A percentile compares a stretch with the other conserved stretches of the same genome.
phyloP scores from a whole-genome alignment of 192 early-diverging fungal genomes.

The Rhizophagus prolifer region DNA sequence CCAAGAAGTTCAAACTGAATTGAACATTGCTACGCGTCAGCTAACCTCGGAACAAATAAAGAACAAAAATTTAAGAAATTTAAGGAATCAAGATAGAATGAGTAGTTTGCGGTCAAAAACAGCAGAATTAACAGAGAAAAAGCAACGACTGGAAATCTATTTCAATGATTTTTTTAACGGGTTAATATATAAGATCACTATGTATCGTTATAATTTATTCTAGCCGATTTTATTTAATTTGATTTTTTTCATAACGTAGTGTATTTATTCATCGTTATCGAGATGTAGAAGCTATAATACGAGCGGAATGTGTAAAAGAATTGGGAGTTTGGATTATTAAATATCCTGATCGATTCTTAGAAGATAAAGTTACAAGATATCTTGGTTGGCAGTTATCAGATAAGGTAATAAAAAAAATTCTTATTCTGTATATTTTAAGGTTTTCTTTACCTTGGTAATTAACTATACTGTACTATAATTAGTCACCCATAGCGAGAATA shows the following conservation, averaged over 20 bases:
- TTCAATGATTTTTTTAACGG: slow-evolving; percentile 76
- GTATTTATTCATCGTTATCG: slow-evolving; percentile 90
- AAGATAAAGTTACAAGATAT: slow-evolving; percentile 75
- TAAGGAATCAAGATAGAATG: slow-evolving; percentile 30
- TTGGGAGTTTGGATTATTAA: slow-evolving; percentile 77
- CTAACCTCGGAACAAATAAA: slow-evolving; percentile 57
- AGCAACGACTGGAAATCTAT: slow-evolving; percentile 56
- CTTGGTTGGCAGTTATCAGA: slow-evolving; percentile 88
- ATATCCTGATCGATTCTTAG: slow-evolving; percentile 71
- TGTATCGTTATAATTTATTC: too few relatives aligned
- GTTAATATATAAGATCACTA: slow-evolving; percentile 36
- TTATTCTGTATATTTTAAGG: not conserved
- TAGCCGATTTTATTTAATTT: not conserved
- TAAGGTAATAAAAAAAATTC: slow-evolving; percentile 42
- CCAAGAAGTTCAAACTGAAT: slow-evolving; percentile 57
- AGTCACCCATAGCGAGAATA: slow-evolving; percentile 60
- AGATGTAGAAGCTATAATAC: slow-evolving; percentile 83
- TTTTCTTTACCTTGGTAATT: too few relatives aligned
- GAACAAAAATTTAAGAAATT: slow-evolving; percentile 28
- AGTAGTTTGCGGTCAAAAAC: slow-evolving; percentile 44
- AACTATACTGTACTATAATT: not conserved
- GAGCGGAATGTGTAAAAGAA: slow-evolving; percentile 79
- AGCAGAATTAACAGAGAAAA: slow-evolving; percentile 52
- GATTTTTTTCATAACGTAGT: slow-evolving; percentile 39
- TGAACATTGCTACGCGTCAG: slow-evolving; percentile 69